Evolutionary conservation across 2,329 filamentous ascomycete genomes (phyloP), one percentile per base, ranked within the genome.

Genomic region (Zelopaecilomyces penicillatus): DNA sequence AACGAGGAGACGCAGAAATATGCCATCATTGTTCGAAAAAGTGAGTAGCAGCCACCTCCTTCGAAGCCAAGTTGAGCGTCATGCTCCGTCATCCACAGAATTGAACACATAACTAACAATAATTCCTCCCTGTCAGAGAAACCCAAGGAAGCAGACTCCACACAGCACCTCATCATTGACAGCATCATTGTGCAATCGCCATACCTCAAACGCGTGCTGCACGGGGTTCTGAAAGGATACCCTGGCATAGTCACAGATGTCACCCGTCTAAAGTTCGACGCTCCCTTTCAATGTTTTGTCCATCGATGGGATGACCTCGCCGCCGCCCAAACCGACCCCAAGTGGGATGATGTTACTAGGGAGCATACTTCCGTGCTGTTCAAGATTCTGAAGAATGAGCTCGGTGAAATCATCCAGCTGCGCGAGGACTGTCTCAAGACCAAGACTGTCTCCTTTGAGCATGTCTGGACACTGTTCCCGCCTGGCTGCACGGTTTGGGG

Each of bases 201-300:
- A 19, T 19, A 19, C 19, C 19, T 19, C 19, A 19, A 19, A 19
- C 19, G 19, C 19, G 19, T 19, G 19, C 19, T 19, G 19, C 19
- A 19, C 19, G 19, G 19, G 19, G 19, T 19, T 19, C 19, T 19
- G 19, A 19, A 19, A 19, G 19, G 19, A 19, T 19, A 19, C 19
- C 19, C 77, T 0, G 79, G 80, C 1, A 67, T 85, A 30, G 75
- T 76, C 3, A 73, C 75, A 31, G 70, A 68, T 8, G 64, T 85
- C 28, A 69, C 78, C n/a, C 70, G 77, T 2, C 65, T 85, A 2
- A 75, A 77, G 44, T 83, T 86, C 48, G 58, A 64, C 6, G 73
- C 72, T 0, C 78, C 78, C 0, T 85, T 85, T 49, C 65, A 75
- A 51, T 76, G 78, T 0, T 76, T 87, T 40, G 76, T 85, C 35